Evolutionary conservation across 1,139 yeast genomes (phyloP).

Genomic region (Magnusiomyces tetraspermus): DNA sequence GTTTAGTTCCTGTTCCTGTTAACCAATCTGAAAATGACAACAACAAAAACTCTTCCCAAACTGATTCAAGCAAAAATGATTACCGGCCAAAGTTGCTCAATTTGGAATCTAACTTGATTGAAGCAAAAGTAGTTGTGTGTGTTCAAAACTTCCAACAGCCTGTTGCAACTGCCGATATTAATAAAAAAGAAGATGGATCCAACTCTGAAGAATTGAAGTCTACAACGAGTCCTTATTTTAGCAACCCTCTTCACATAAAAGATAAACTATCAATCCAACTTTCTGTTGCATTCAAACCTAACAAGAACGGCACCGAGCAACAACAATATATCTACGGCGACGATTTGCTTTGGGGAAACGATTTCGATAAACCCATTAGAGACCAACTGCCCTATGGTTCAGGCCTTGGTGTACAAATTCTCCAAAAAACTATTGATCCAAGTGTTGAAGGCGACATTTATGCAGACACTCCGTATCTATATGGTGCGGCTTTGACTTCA

Average conservation of each 20-base stretch:
- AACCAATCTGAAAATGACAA: neutral
- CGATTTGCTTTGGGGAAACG: conserved; percentile 57
- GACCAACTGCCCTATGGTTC: conserved; percentile 56
- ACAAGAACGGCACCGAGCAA: neutral
- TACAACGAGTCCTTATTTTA: conserved; percentile 20
- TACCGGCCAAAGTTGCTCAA: neutral
- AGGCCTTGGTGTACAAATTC: conserved; percentile 41
- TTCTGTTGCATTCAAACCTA: conserved; percentile 24
- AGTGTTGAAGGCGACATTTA: conserved; percentile 57
- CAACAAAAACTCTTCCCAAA: neutral
- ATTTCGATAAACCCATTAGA: conserved; percentile 50
- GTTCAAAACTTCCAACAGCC: conserved; percentile 11
- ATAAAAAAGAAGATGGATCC: neutral
- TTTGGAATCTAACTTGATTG: conserved; percentile 8
- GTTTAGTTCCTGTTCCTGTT: neutral
- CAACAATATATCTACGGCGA: conserved; percentile 39
- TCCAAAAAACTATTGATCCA: conserved; percentile 44
- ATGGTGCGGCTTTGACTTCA: conserved; percentile 53
- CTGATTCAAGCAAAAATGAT: neutral
- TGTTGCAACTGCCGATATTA: no score
- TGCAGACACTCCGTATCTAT: conserved; percentile 48
- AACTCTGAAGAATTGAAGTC: neutral
- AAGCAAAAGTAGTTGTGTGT: conserved; percentile 11
- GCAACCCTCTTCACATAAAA: conserved; percentile 17
- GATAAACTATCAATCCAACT: conserved; percentile 29